Evolutionary conservation across 2,329 filamentous ascomycete species (phyloP), one percentile per base, ranked within the genome.

Genomic region (Whalleya microplaca): DNA sequence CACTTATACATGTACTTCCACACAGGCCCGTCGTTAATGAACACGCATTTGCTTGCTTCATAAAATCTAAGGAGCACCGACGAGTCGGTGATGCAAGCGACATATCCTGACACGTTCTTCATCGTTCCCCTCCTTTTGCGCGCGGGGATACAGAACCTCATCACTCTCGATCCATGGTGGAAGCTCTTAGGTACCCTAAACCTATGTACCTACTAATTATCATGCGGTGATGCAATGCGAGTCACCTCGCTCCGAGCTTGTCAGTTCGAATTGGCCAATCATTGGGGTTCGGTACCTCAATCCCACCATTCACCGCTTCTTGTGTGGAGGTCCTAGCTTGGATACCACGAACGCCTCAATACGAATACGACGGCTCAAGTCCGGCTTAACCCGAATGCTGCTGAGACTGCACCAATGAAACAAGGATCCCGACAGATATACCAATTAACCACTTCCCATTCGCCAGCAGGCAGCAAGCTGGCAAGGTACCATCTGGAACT

Each of bases 191-290:
- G n/a, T n/a, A n/a, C n/a, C n/a, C n/a, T n/a, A n/a, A n/a, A n/a
- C n/a, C n/a, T n/a, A n/a, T n/a, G n/a, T n/a, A n/a, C n/a, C n/a
- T 27, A 4, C 4, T 27, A 53, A 56, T 48, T 49, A 47, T 55
- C 51, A 27, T 32, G 23, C 41, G 41, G 52, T 61, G 55, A 63
- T 63, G 60, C 60, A 61, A 60, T 60, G 60, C 57, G 51, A 45
- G 56, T 60, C 56, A 62, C 45, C 27, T 19, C 27, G 20, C 47
- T 9, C 10, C 32, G 29, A 45, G 48, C 48, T 59, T 48, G 58
- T 54, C 54, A 32, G 49, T 57, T 53, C 21, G 43, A 59, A 64
- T 64, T 62, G 62, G n/a, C 62, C 62, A 64, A 64, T 64, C 57
- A 57, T 23, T 7, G 8, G 2, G 45, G 42, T 40, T 52, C n/a